Percentiles rank a stretch among this genome's conserved stretches.
Evolutionary conservation across 2,329 filamentous ascomycete genomes (phyloP).

Genomic region (Ophiostoma sp.): DNA sequence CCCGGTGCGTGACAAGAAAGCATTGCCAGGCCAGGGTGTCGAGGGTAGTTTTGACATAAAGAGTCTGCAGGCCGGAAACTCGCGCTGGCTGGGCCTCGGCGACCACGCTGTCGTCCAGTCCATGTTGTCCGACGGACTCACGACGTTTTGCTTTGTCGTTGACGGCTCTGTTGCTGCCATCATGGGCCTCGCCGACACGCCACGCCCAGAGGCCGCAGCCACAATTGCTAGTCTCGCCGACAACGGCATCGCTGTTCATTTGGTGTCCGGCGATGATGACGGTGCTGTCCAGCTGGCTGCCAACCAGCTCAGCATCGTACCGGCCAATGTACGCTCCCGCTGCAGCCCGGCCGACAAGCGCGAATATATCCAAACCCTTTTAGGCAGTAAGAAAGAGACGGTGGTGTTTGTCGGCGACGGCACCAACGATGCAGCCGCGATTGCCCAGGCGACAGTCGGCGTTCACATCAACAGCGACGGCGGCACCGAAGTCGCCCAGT

Average conservation of each 20-base stretch:
- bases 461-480: slow-evolving; percentile 62
- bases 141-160: background rate
- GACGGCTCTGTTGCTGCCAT: background rate
- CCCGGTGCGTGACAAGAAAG: background rate
- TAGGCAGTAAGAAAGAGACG: background rate
- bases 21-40: background rate
- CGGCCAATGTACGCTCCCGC: slow-evolving; percentile 37
- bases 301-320: slow-evolving; percentile 37
- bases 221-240: background rate
- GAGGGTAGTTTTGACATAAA: background rate
- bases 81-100: background rate
- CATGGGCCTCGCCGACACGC: background rate
- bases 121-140: background rate
- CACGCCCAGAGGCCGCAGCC: background rate
- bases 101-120: background rate
- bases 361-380: slow-evolving; percentile 32
- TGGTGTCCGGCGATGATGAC: background rate
- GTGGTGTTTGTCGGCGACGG: slow-evolving; percentile 68
- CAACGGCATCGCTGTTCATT: background rate
- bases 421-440: slow-evolving; percentile 69
- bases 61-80: background rate
- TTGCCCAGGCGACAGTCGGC: slow-evolving; percentile 66
- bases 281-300: slow-evolving; percentile 41
- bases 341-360: slow-evolving; percentile 44
- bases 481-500: slow-evolving; percentile 28